phyloP scores from a whole-genome alignment of 129 eudicot genomes.

The Pseudognaphalium luteoalbum region DNA sequence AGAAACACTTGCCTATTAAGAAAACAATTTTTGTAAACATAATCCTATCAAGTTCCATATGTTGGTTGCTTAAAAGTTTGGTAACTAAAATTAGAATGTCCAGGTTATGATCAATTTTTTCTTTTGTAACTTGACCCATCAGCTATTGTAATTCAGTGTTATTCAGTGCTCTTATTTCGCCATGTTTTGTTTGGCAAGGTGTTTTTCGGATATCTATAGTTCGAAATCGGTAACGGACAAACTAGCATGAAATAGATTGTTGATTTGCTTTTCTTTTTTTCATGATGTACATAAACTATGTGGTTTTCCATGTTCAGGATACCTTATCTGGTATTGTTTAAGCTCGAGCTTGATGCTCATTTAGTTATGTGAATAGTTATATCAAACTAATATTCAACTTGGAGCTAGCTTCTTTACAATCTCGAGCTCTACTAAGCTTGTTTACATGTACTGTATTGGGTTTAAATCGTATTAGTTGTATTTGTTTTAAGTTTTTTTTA shows the following conservation, averaged over 20 bases:
- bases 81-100: constrained; percentile 14
- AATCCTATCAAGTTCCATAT: constrained; percentile 4
- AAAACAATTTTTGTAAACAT: constrained; percentile 19
- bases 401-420: background rate
- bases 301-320: no score
- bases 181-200: background rate
- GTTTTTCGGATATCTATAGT: background rate
- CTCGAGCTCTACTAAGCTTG: background rate
- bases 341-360: background rate
- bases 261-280: no score
- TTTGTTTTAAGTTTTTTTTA: no score
- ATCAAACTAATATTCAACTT: no score
- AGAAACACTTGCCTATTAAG: constrained; percentile 8
- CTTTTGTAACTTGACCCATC: constrained; percentile 23
- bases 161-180: background rate
- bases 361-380: no score
- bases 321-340: background rate
- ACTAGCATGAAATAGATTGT: no score
- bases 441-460: background rate
- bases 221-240: background rate
- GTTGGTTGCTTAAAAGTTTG: constrained; percentile 10
- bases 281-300: no score
- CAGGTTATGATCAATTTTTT: constrained; percentile 17
- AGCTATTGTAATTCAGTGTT: background rate
- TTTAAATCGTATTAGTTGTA: background rate